Evolutionary conservation across 257 asterid genomes (phyloP), one percentile per base, ranked within the genome.

Genomic region (Anisodus acutangulus): DNA sequence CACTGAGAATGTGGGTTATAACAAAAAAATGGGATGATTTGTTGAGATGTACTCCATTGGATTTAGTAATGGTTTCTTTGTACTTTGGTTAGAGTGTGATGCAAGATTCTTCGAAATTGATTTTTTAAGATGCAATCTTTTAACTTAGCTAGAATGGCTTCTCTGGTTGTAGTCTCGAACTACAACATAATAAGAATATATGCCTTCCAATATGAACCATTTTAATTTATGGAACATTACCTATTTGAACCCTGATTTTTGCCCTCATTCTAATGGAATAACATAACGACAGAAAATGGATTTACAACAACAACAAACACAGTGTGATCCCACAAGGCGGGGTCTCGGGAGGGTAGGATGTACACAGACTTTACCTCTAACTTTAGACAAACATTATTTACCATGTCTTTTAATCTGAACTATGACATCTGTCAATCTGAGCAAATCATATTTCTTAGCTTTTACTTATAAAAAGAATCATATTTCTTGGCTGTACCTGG

Each of bases 401-500:
- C 45, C 81, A 76, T 22, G 45, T 76, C 47, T 9, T 51, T 31
- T 26, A 51, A 7, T 31, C 63, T 51, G 45, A 76, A 76, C 64
- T 53, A 31, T 15, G 8, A 13, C 59, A 51, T 6, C 64, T 22
- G 4, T 13, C 62, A 15, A 53, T 51, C 63, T 53, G 43, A 51
- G 81, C 64, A 76, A 47, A 26, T 2, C 81, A 19, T 72, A 72
- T 47, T 72, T 19, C 41, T 74, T 74, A n/a, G 43, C 43, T 11
- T 37, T 7, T 67, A 67, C 76, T 67, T 67, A 22, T 6, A 37
- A 66, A 66, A 66, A 17, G 11, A 35, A 6, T 74, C 13, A 76
- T 51, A 74, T 74, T 74, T 76, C 47, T 76, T 53, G 45, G 81
- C 47, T 76, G 26, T 53, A 53, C 64, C 64, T 76, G 64, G 49